Percentiles rank a stretch among this genome's conserved stretches.
These are phyloP conservation scores for Nicotiana obtusifolia DNA, from an alignment of 257 asterid genomes.

Conservation along the genomic window DNA sequence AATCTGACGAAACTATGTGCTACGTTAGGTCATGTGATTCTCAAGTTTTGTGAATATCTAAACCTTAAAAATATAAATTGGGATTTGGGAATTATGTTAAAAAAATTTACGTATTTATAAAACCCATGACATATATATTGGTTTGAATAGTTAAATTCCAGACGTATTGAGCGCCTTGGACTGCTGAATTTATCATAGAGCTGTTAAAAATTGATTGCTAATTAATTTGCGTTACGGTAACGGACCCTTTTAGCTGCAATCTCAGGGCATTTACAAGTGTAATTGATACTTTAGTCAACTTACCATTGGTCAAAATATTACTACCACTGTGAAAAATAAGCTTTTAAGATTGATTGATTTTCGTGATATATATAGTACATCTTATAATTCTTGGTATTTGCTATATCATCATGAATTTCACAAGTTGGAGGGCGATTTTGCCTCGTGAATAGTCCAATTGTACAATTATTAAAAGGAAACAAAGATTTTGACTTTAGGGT, in stretches of 20 bases:
- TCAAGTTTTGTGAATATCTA: background rate
- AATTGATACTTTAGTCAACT: background rate
- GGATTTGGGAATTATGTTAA: too few relatives aligned
- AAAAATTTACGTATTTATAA: too few relatives aligned
- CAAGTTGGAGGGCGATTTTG: background rate
- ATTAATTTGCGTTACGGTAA: background rate
- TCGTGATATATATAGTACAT: background rate
- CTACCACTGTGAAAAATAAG: background rate
- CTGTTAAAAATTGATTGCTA: background rate
- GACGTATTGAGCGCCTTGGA: background rate
- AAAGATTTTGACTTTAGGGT: background rate
- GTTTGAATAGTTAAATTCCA: too few relatives aligned
- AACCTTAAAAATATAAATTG: background rate
- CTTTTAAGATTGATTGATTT: background rate
- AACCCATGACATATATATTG: too few relatives aligned
- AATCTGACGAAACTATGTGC: too few relatives aligned
- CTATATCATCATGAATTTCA: background rate
- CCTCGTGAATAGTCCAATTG: background rate
- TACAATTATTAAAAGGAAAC: too few relatives aligned
- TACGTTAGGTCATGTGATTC: background rate
- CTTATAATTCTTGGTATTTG: background rate
- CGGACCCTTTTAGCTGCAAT: background rate
- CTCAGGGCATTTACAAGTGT: background rate
- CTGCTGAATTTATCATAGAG: background rate
- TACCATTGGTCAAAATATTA: background rate